Base-by-base conservation (phyloP, 2,329 filamentous ascomycete genomes). In the Thermothelomyces thermophilus region DNA sequence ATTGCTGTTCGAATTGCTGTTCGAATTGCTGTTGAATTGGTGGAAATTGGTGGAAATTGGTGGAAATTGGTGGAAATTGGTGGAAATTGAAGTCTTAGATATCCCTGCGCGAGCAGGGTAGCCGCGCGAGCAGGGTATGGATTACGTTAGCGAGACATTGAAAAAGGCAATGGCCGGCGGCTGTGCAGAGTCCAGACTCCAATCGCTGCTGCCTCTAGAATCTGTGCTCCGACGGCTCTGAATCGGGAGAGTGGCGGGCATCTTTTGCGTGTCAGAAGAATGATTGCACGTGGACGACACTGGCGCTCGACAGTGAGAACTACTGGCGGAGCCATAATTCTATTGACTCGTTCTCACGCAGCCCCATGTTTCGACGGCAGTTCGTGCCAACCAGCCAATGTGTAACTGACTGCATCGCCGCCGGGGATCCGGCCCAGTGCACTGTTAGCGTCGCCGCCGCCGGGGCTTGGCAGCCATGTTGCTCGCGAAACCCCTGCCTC, bases 101-200 rank as follows among this genome's bases (percentile, higher is more conserved):
- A n/a, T n/a, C n/a, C n/a, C n/a, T n/a, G n/a, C n/a, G n/a, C n/a
- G n/a, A n/a, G n/a, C n/a, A n/a, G n/a, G n/a, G n/a, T n/a, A n/a
- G n/a, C n/a, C n/a, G n/a, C n/a, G n/a, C n/a, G n/a, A n/a, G n/a
- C n/a, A n/a, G n/a, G n/a, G n/a, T n/a, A n/a, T n/a, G n/a, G n/a
- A n/a, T n/a, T n/a, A 47, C 49, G 51, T 46, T 50, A 24, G 44
- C 46, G 34, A 46, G 50, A 41, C 53, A 33, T 40, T 26, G 16
- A 53, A 49, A 53, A 53, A 51, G 40, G 22, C 20, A 19, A 51
- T 47, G 51, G 51, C 51, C 50, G 51, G 51, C 51, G 51, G 51
- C 53, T 52, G 53, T 48, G 53, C 48, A 44, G 40, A 31, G 13
- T 6, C 36, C 11, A 22, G 17, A n/a, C 43, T 46, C 46, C 41